Evolutionary conservation across 2,329 filamentous ascomycete genomes (phyloP).

Genomic region (Geoglossum cookeanum): DNA sequence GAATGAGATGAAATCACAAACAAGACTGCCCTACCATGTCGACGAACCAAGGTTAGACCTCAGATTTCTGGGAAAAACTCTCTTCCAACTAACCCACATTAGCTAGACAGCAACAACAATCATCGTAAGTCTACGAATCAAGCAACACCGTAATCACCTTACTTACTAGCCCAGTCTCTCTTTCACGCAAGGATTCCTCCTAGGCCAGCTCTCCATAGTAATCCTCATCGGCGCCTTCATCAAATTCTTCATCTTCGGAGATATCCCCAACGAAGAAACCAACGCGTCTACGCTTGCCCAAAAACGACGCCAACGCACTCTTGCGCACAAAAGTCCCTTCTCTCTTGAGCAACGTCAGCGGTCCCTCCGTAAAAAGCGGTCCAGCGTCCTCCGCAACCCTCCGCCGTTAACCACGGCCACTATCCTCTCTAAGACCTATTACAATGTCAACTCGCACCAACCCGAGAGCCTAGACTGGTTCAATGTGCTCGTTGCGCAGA

Average conservation of each 20-base stretch:
- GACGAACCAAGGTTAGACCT: background rate
- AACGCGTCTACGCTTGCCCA: constrained; percentile 58
- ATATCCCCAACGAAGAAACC: constrained; percentile 66
- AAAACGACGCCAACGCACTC: constrained; percentile 51
- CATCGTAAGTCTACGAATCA: constrained; percentile 20
- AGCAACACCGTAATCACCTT: background rate
- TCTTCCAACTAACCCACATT: background rate
- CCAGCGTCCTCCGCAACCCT: constrained; percentile 51
- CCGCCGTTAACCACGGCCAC: constrained; percentile 75
- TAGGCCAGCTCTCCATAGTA: constrained; percentile 85
- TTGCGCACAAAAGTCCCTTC: constrained; percentile 57
- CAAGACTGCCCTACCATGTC: background rate
- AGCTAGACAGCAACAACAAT: constrained; percentile 14
- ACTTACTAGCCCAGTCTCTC: constrained; percentile 40
- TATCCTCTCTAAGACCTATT: constrained; percentile 92
- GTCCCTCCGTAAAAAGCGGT: constrained; percentile 37
- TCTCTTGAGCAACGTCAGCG: constrained; percentile 30
- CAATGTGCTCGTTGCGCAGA: constrained; percentile 91
- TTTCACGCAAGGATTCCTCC: constrained; percentile 82
- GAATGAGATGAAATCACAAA: background rate
- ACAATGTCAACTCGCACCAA: constrained; percentile 88
- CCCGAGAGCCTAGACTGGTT: constrained; percentile 97
- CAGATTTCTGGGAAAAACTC: background rate
- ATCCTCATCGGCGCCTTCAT: constrained; percentile 87
- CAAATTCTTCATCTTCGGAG: constrained; percentile 99